Base-by-base conservation (phyloP, 2,329 filamentous ascomycete genomes). In the Monosporascus sp. region DNA sequence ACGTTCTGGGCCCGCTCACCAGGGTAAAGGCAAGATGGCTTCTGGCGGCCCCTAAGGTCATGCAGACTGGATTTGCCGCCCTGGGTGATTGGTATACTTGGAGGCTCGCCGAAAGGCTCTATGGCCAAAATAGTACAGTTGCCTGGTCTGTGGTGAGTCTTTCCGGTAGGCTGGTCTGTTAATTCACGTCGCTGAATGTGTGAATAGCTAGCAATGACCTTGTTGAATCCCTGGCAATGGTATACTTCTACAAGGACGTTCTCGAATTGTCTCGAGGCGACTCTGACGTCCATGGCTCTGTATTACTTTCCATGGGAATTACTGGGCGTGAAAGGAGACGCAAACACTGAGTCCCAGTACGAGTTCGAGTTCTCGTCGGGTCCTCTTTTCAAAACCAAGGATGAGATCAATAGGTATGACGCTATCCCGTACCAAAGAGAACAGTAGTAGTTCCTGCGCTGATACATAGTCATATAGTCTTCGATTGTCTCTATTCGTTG, bases 231-330 rank as follows among this genome's bases (percentile, higher is more conserved):
- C 7, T 99, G 94, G 91, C 91, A 97, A 69, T 97, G 90, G 90
- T 97, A 94, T 72, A 94, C 88, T 72, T 94, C 91, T 1, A 93
- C 91, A 0, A 83, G 94, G 47, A 96, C 94, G 1, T 87, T 99
- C 66, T 97, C 93, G 52, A 99, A 99, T 73, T 94, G 87, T 50
- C 76, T 97, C 5, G 94, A 99, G 76, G 91, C 88, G n/a, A 89
- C 88, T 1, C 74, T 99, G 61, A 97, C 93, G 5, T 78, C 88
- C 55, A 78, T 84, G 63, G 93, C 91, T 2, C 76, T 97, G 46
- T 85, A 84, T 67, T 83, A 86, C 62, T 97, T 91, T 89, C 93
- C 94, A 14, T 97, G 94, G 92, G 76, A 83, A 53, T 79, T 90
- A 70, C 76, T 86, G 38, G 69, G 73, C 41, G 70, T 72, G 45